Base-by-base conservation (phyloP, 2,329 filamentous ascomycete genomes). In the Paraphoma chrysanthemicola region DNA sequence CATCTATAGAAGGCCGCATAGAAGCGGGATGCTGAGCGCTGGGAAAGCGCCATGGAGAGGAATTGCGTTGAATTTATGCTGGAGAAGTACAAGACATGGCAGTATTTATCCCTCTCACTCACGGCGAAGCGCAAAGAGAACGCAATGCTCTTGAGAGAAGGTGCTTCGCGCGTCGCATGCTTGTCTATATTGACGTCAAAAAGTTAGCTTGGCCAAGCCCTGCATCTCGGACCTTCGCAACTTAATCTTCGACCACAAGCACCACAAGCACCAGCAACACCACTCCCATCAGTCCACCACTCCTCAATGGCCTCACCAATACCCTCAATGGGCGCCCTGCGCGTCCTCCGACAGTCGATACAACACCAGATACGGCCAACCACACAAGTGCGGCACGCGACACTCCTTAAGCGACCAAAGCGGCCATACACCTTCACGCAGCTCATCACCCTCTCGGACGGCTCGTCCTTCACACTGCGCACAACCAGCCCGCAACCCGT, bases 371-470 rank as follows among this genome's bases (percentile, higher is more conserved):
- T 63, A 38, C 61, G 46, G 16, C 60, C 59, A 18, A 51, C 57
- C 31, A 62, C 68, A 48, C 90, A 93, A 80, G 83, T 88, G 74
- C 89, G 93, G 58, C 87, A 92, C 75, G 95, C 95, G 50, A 93
- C 91, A 23, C 90, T 97, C 62, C 86, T 98, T 73, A 86, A 85
- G 60, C 92, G 95, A 14, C 93, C 93, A n/a, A 90, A 93, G 72
- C 88, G 93, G 6, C 94, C 95, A 42, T 98, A 97, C 84, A 92
- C 90, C 66, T 98, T 97, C 83, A 97, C 94, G n/a, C 95, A 99
- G 80, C 86, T 99, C 58, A 84, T 99, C 66, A 93, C 93, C 51
- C 89, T 98, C 63, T 92, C 90, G 41, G 95, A 99, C 82, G 95
- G 95, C 68, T 91, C 87, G 71, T 90, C 93, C 57, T 98, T 87